Percentiles rank a stretch among this genome's conserved stretches.
These are phyloP conservation scores for Cetradonia linearis DNA, from an alignment of 495 filamentous ascomycete species.

Conservation along the genomic window DNA sequence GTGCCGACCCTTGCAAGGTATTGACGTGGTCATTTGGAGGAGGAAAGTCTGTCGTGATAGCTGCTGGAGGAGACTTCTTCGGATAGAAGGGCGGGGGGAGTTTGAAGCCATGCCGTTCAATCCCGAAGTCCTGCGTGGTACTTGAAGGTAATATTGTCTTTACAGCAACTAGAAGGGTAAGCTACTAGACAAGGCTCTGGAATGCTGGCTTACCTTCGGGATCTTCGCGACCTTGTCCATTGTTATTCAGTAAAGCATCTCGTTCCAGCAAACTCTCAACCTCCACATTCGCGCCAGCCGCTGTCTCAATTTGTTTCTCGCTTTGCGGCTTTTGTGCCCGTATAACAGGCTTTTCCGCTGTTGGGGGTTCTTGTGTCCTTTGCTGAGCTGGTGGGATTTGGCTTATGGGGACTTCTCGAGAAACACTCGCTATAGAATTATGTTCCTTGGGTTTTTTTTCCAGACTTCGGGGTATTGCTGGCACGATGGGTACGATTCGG, in stretches of 20 bases:
- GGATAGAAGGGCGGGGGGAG: slow-evolving; percentile 15
- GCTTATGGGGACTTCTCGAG: not conserved
- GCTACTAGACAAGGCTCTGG: not conserved
- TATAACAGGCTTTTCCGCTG: not conserved
- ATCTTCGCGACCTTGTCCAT: not conserved
- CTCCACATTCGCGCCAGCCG: not conserved
- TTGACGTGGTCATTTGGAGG: not conserved
- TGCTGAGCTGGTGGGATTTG: too few relatives aligned
- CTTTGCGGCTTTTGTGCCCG: not conserved
- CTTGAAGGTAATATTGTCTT: not conserved
- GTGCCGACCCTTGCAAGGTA: slow-evolving; percentile 1
- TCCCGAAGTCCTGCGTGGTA: slow-evolving; percentile 10
- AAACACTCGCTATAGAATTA: not conserved
- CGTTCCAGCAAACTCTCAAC: not conserved
- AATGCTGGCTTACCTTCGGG: slow-evolving; percentile 6
- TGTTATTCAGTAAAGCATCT: not conserved
- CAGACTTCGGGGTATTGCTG: slow-evolving; percentile 21
- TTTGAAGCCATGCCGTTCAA: slow-evolving; percentile 11
- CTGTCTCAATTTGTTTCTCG: not conserved
- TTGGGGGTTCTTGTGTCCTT: not conserved
- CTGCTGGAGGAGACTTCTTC: not conserved
- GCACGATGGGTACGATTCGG: slow-evolving; percentile 18
- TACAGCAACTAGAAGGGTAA: not conserved
- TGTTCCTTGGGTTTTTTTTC: slow-evolving; percentile 12
- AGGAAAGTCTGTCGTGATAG: slow-evolving; percentile 4